phyloP scores from a whole-genome alignment of 768 basidiomycete species.

The Lactifluus volemus region DNA sequence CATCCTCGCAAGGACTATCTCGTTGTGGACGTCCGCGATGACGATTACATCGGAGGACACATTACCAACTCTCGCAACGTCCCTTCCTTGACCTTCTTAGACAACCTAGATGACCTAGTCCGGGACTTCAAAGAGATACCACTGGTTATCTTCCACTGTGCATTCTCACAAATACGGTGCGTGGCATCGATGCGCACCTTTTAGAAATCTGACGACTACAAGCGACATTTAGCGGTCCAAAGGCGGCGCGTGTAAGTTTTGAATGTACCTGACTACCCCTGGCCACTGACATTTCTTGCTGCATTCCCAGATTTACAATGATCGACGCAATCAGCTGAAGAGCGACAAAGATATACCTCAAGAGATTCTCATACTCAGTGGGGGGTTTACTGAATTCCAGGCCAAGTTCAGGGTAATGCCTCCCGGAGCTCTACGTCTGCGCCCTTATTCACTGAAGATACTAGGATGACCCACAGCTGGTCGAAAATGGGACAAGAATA shows the following conservation, averaged over 20 bases:
- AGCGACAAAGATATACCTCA: slow-evolving; percentile 39
- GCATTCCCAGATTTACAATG: slow-evolving; percentile 33
- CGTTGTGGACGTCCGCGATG: slow-evolving; percentile 80
- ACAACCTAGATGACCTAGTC: slow-evolving; percentile 49
- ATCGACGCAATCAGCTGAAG: slow-evolving; percentile 54
- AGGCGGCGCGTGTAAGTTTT: slow-evolving; percentile 56
- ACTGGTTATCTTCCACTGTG: slow-evolving; percentile 69
- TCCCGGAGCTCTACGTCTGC: not conserved
- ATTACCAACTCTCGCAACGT: slow-evolving; percentile 55
- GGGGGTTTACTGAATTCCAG: slow-evolving; percentile 70
- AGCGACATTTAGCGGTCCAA: slow-evolving; percentile 50
- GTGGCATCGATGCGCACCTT: slow-evolving; percentile 22
- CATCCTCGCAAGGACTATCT: slow-evolving; percentile 56
- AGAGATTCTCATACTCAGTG: slow-evolving; percentile 56
- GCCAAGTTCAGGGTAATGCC: slow-evolving; percentile 48
- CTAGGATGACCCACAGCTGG: slow-evolving; percentile 56
- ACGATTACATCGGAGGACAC: slow-evolving; percentile 72
- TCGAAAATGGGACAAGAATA: slow-evolving; percentile 70
- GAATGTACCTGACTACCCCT: not conserved
- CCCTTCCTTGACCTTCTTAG: slow-evolving; percentile 54
- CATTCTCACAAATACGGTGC: slow-evolving; percentile 67
- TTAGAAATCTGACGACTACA: not conserved
- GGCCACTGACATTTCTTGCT: slow-evolving; percentile 6
- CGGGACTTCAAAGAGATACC: slow-evolving; percentile 52
- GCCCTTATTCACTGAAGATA: not conserved